Percentiles rank a stretch among this genome's conserved stretches.
phyloP scores from a whole-genome alignment of 2,329 filamentous ascomycete species.

The Biscogniauxia mediterranea region DNA sequence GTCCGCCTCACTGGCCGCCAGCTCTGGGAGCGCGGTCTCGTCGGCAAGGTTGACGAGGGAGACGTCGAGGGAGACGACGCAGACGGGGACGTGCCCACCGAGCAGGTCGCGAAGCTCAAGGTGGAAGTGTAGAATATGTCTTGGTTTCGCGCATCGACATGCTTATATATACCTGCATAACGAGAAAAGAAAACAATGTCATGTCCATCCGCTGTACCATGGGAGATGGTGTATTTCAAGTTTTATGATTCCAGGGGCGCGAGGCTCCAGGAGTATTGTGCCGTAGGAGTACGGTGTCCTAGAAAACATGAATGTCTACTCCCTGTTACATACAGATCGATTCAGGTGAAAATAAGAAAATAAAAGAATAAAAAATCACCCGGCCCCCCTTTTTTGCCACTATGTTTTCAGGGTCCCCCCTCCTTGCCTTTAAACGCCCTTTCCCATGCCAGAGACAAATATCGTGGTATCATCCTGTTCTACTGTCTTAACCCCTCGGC shows the following conservation, averaged over 20 bases:
- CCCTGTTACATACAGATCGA: neutral
- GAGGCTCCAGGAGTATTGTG: neutral
- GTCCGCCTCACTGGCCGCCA: constrained; percentile 71
- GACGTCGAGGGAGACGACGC: constrained; percentile 64
- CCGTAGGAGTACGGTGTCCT: neutral
- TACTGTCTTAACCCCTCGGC: neutral
- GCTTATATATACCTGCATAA: neutral
- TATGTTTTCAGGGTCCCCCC: constrained; percentile 6
- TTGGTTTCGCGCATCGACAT: too few relatives aligned
- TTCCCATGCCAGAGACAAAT: neutral
- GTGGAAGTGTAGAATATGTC: constrained; percentile 51
- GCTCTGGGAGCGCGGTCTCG: constrained; percentile 75
- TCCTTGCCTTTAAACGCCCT: neutral
- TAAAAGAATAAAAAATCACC: neutral
- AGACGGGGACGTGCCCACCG: constrained; percentile 58
- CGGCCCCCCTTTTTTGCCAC: neutral
- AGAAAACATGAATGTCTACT: neutral
- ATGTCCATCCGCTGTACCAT: too few relatives aligned
- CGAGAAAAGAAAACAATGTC: constrained; percentile 2
- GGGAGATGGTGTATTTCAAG: constrained; percentile 22
- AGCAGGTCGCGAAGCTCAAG: constrained; percentile 69
- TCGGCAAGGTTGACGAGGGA: constrained; percentile 63
- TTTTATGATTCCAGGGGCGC: constrained; percentile 7
- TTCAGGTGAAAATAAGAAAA: neutral
- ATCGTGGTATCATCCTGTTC: neutral